Evolutionary conservation across 495 filamentous ascomycete species (phyloP).

Genomic region (Cercophora newfieldiana): DNA sequence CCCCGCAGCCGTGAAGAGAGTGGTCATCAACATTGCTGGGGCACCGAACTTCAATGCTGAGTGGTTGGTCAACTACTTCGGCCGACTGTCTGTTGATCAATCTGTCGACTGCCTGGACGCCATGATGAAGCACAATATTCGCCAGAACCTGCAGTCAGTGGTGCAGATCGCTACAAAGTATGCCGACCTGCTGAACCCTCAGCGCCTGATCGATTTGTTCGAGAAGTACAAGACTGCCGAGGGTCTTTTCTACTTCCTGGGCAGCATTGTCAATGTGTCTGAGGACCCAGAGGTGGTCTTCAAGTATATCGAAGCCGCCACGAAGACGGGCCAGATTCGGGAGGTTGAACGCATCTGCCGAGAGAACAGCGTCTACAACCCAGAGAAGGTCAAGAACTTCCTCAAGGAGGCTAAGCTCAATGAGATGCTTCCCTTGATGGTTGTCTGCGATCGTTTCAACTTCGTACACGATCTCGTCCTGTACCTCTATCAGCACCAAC

Average conservation of each 20-base stretch:
- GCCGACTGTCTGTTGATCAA: conserved; percentile 89
- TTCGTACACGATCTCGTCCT: conserved; percentile 96
- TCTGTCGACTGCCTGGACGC: conserved; percentile 91
- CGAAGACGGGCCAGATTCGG: conserved; percentile 83
- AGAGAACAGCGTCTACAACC: conserved; percentile 89
- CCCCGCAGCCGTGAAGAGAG: conserved; percentile 82
- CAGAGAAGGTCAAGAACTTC: conserved; percentile 99
- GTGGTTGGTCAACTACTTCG: conserved; percentile 91
- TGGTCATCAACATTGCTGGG: conserved; percentile 73
- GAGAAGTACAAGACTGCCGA: conserved; percentile 97
- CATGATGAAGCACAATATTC: conserved; percentile 94
- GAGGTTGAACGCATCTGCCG: conserved; percentile 97
- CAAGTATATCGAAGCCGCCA: conserved; percentile 99
- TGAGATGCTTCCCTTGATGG: conserved; percentile 94
- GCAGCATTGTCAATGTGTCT: conserved; percentile 94
- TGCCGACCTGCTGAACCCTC: conserved; percentile 92
- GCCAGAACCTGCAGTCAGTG: conserved; percentile 91
- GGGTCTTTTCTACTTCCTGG: conserved; percentile 96
- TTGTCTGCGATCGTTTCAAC: conserved; percentile 98
- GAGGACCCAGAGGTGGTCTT: conserved; percentile 95
- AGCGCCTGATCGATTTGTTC: conserved; percentile 84
- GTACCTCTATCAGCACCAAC: conserved; percentile 98
- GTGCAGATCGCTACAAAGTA: conserved; percentile 97
- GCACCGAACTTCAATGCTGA: conserved; percentile 82
- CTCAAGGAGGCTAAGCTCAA: conserved; percentile 91